A percentile compares a stretch with the other conserved stretches of the same genome.
Evolutionary conservation across 73 alveolate genomes (phyloP).

Genomic region (Uronychia binucleata): DNA sequence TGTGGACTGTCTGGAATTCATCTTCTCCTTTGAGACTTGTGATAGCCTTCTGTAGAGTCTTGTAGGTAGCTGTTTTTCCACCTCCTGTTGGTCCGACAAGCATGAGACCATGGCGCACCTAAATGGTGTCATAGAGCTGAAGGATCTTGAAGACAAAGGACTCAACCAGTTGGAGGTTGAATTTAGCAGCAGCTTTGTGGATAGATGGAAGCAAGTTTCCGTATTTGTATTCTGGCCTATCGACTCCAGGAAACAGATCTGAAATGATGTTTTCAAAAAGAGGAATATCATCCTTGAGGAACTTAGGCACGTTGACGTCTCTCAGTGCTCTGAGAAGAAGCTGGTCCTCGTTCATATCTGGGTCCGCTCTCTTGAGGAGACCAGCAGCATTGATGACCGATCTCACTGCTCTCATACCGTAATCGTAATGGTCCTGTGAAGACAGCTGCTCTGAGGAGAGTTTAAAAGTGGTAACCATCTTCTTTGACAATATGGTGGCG

Average conservation of each 20-base stretch:
- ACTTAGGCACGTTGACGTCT: slow-evolving; percentile 98
- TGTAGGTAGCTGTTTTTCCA: slow-evolving; percentile 93
- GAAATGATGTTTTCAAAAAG: slow-evolving; percentile 96
- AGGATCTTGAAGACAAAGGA: slow-evolving; percentile 93
- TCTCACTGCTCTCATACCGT: slow-evolving; percentile 98
- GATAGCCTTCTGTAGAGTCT: slow-evolving; percentile 86
- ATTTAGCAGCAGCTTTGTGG: slow-evolving; percentile 71
- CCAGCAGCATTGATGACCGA: slow-evolving; percentile 95
- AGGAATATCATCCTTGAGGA: slow-evolving; percentile 89
- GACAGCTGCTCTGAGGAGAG: slow-evolving; percentile 95
- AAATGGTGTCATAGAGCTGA: slow-evolving; percentile 96
- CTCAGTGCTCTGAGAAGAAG: slow-evolving; percentile 97
- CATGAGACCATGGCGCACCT: slow-evolving; percentile 99
- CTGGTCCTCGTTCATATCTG: slow-evolving; percentile 95
- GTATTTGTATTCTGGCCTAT: slow-evolving; percentile 89
- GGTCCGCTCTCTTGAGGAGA: slow-evolving; percentile 83
- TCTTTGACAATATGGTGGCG: slow-evolving; percentile 86
- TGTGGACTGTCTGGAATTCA: slow-evolving; percentile 81
- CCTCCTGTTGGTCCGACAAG: slow-evolving; percentile 99
- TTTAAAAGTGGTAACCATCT: slow-evolving; percentile 92
- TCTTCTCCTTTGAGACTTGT: slow-evolving; percentile 76
- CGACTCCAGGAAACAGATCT: slow-evolving; percentile 99
- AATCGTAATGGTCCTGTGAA: slow-evolving; percentile 95
- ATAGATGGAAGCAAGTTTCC: slow-evolving; percentile 82
- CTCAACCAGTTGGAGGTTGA: slow-evolving; percentile 93